Evolutionary conservation across 257 asterid species (phyloP).

Genomic region (Fraxinus excelsior): DNA sequence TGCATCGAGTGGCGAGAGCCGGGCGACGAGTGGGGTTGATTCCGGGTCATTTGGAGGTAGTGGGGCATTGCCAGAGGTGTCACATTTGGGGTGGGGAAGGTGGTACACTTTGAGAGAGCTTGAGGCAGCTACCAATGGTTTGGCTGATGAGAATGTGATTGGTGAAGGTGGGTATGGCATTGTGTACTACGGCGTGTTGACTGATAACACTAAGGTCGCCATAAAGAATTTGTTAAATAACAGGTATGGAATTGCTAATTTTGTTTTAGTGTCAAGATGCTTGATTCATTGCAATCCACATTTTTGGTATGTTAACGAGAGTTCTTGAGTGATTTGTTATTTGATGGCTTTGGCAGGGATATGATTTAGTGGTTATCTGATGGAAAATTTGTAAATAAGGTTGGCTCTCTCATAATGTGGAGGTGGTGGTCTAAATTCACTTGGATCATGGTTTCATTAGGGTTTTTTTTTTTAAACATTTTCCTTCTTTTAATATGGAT

Average conservation of each 20-base stretch:
- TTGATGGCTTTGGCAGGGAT: background rate
- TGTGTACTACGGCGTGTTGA: conserved; percentile 73
- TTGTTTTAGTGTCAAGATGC: conserved; percentile 11
- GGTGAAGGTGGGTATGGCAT: conserved; percentile 99
- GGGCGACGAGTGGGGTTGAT: conserved; percentile 85
- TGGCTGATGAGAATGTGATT: conserved; percentile 84
- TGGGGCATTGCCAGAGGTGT: conserved; percentile 89
- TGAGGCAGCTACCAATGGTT: conserved; percentile 91
- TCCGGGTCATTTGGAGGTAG: conserved; percentile 75
- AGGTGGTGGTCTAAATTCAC: background rate
- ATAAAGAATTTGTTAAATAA: conserved; percentile 90
- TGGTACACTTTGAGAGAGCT: conserved; percentile 98
- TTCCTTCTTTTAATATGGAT: background rate
- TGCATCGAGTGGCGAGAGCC: conserved; percentile 92
- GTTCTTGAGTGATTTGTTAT: conserved; percentile 9
- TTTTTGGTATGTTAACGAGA: conserved; percentile 3
- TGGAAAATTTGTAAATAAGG: background rate
- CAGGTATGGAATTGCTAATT: conserved; percentile 44
- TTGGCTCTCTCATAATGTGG: background rate
- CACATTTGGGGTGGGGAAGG: conserved; percentile 98
- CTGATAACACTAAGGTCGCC: conserved; percentile 76
- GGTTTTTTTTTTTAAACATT: background rate
- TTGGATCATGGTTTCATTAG: background rate
- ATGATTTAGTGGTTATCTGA: background rate
- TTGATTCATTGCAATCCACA: conserved; percentile 4